These are phyloP conservation scores for Ganoderma lucidum DNA, from an alignment of 1,284 basidiomycete genomes.

Conservation along the genomic window DNA sequence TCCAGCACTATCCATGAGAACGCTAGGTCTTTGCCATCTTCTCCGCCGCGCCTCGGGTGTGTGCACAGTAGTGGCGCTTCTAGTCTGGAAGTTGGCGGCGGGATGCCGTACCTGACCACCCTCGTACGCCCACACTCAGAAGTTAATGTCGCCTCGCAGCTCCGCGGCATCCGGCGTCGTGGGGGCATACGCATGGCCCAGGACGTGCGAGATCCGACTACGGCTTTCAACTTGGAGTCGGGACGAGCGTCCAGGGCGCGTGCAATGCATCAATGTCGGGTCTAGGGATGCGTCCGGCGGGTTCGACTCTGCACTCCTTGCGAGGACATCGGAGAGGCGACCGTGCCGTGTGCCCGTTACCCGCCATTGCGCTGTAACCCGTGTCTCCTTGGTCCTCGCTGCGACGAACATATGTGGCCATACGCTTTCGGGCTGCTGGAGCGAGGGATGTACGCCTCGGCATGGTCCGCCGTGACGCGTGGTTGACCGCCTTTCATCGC, in stretches of 20 bases:
- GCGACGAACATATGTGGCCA: neutral
- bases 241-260: neutral
- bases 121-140: neutral
- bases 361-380: neutral
- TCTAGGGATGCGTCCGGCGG: neutral
- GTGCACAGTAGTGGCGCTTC: neutral
- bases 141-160: neutral
- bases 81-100: neutral
- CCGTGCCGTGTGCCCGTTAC: slow-evolving; percentile 17
- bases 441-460: neutral
- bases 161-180: neutral
- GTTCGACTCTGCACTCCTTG: neutral
- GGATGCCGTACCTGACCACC: neutral
- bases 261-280: neutral
- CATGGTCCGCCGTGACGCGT: neutral
- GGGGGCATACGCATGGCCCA: neutral
- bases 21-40: neutral
- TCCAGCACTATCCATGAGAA: neutral
- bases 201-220: neutral
- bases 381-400: neutral
- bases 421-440: neutral
- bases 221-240: neutral
- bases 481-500: neutral
- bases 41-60: neutral
- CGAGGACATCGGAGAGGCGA: slow-evolving; percentile 28